Conservation (phyloP, 1,284 basidiomycete species). For the Irpex sp. region DNA sequence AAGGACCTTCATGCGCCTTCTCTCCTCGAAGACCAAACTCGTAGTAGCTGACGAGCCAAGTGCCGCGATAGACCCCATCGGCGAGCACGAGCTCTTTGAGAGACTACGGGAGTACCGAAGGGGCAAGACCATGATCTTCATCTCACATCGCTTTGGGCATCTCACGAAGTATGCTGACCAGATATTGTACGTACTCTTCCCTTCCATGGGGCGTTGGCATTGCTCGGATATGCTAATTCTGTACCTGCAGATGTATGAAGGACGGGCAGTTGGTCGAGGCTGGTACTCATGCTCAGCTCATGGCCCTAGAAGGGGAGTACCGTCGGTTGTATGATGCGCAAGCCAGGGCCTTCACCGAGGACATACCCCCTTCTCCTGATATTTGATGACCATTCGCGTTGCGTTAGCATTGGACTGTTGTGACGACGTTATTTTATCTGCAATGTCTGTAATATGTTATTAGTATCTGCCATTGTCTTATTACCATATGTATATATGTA, state of each 20-base stretch:
- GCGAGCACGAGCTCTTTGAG: slow-evolving; percentile 47
- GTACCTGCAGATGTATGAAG: slow-evolving; percentile 51
- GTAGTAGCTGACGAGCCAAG: slow-evolving; percentile 10
- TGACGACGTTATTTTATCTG: neutral
- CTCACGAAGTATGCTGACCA: slow-evolving; percentile 64
- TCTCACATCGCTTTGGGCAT: slow-evolving; percentile 66
- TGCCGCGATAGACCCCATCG: slow-evolving; percentile 10
- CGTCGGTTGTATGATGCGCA: slow-evolving; percentile 62
- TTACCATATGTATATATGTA: neutral
- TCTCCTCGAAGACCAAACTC: slow-evolving; percentile 6
- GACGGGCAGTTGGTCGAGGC: slow-evolving; percentile 50
- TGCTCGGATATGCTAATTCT: neutral
- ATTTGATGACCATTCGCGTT: neutral
- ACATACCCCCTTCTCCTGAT: neutral
- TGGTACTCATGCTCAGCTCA: slow-evolving; percentile 55
- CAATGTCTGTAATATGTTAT: neutral
- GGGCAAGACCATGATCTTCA: slow-evolving; percentile 73
- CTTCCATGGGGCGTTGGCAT: neutral
- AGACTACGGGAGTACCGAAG: slow-evolving; percentile 52
- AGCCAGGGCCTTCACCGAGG: slow-evolving; percentile 47
- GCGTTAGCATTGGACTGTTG: neutral
- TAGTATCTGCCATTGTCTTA: neutral
- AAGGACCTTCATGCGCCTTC: slow-evolving; percentile 10
- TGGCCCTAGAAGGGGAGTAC: slow-evolving; percentile 52
- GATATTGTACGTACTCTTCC: slow-evolving; percentile 45